Conservation (phyloP, 345 rosid species). For the Arabidopsis suecica region DNA sequence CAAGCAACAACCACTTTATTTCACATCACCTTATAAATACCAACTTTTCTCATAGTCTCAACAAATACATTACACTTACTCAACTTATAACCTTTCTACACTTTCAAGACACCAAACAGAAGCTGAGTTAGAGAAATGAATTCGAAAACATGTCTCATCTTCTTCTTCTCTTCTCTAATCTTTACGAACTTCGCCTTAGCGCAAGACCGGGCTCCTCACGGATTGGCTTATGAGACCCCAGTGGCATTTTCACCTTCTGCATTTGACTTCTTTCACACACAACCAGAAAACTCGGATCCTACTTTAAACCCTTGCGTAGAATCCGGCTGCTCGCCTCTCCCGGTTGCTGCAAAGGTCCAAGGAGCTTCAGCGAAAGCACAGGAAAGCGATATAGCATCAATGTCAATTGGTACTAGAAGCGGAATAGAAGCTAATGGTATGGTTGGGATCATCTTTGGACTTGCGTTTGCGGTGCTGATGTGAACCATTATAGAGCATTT, state of each 20-base stretch:
- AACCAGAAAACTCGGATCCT: conserved; percentile 45
- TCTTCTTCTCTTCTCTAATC: conserved; percentile 48
- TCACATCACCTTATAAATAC: conserved; percentile 58
- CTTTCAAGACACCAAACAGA: conserved; percentile 23
- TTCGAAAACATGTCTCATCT: conserved; percentile 46
- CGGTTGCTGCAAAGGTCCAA: conserved; percentile 62
- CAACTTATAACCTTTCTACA: conserved; percentile 24
- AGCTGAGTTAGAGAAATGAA: conserved; percentile 45
- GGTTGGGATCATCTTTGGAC: conserved; percentile 55
- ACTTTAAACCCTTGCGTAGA: conserved; percentile 40
- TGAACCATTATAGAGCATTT: conserved; percentile 34
- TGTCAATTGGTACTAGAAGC: conserved; percentile 38
- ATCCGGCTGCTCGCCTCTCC: conserved; percentile 66
- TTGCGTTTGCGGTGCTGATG: conserved; percentile 50
- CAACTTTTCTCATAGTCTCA: conserved; percentile 40
- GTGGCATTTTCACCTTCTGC: conserved; percentile 82
- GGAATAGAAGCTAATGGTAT: conserved; percentile 50
- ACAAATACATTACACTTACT: conserved; percentile 33
- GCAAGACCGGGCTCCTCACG: conserved; percentile 92
- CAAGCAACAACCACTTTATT: conserved; percentile 58
- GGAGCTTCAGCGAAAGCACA: conserved; percentile 43
- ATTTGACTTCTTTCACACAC: conserved; percentile 81
- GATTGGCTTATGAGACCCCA: conserved; percentile 68
- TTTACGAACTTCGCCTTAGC: conserved; percentile 51
- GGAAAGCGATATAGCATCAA: conserved; percentile 42